Evolutionary conservation across 306 rosid genomes (phyloP).

Genomic region (Begonia masoniana): DNA sequence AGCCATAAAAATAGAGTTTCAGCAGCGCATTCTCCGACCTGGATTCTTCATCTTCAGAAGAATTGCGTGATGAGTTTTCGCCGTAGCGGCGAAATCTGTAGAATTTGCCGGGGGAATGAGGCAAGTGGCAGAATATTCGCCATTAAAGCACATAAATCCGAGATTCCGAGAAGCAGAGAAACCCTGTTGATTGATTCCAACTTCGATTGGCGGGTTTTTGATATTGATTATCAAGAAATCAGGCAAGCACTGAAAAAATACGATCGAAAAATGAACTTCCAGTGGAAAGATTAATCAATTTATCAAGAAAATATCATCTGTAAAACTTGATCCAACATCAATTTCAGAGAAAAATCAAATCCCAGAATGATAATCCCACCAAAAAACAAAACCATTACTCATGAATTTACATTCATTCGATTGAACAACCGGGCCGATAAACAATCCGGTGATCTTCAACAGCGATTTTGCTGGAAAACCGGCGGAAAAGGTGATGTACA

Average conservation of each 20-base stretch:
- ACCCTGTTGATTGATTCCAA: neutral
- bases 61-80: too few species aligned
- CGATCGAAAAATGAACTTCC: neutral
- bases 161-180: neutral
- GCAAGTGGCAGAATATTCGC: too few species aligned
- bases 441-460: neutral
- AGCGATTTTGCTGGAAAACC: neutral
- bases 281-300: neutral
- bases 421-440: neutral
- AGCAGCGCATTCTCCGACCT: constrained; percentile 47
- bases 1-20: constrained; percentile 58
- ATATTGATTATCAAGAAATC: neutral
- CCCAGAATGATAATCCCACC: too few species aligned
- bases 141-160: too few species aligned
- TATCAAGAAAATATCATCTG: neutral
- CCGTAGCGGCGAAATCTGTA: too few species aligned
- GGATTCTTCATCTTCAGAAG: constrained; percentile 23
- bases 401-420: neutral
- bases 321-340: neutral
- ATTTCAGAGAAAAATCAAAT: neutral
- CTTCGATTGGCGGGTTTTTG: neutral
- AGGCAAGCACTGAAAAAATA: constrained; percentile 18
- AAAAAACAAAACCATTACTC: too few species aligned
- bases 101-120: too few species aligned
- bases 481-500: neutral